Base-by-base conservation (phyloP, 73 alveolate genomes). In the Paramecium bursaria region DNA sequence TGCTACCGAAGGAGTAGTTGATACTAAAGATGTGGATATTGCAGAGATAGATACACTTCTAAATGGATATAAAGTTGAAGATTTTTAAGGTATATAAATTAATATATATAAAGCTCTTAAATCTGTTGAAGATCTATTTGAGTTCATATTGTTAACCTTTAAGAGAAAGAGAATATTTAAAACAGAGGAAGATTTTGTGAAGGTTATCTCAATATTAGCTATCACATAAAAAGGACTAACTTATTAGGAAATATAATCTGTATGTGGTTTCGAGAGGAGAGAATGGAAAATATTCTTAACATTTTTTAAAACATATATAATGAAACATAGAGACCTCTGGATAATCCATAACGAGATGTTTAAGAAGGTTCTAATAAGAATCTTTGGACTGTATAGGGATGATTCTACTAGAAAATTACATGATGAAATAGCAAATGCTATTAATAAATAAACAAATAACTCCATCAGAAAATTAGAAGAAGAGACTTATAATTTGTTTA, bases 381-480 rank as follows among this genome's bases (percentile, higher is more conserved):
- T 54, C 46, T 53, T 53, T n/a, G 30, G 30, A 53, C n/a, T 1
- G 30, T 61, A 79, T 54, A 61, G 54, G 14, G 44, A 67, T 67
- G 46, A 48, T 10, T 21, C 21, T 10, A 61, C 76, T 10, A 31
- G 49, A 39, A 7, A 35, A 22, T 33, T 52, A 4, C 89, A 79
- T 54, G 39, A 79, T n/a, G 74, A 79, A 22, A 79, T 79, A 4
- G 89, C 89, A 15, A 54, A 79, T n/a, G 54, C 76, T 21, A 42
- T 79, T 10, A 74, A 30, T 11, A 79, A 79, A 79, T 67, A 42
- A 4, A 79, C 89, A 2, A 48, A 61, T 42, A 79, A 79, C 46
- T 79, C 89, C 0, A 79, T 79, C 10, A 61, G 89, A 42, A 79
- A 79, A 55, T 53, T 79, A 52, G 89, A 79, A 42, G 89, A 79